Percentiles rank a stretch among this genome's conserved stretches.
Conservation (phyloP, 169 alveolate genomes). For the Plasmodium billcollinsi region DNA sequence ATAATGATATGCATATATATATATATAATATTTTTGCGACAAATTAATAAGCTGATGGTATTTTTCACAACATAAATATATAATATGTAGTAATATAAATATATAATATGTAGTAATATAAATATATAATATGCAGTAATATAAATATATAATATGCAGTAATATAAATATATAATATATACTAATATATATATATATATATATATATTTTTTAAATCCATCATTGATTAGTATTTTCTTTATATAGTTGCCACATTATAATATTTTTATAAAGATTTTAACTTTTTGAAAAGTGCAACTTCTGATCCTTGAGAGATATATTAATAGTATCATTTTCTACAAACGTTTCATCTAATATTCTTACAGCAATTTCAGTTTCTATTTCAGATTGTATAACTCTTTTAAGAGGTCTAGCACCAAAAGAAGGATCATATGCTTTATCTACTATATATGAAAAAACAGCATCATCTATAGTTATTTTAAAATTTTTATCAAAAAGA, state of each 20-base stretch:
- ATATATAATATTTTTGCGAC: too few species aligned
- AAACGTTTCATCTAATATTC: conserved; percentile 83
- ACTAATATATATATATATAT: neutral
- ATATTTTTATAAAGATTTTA: neutral
- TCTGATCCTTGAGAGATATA: conserved; percentile 70
- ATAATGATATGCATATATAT: too few species aligned
- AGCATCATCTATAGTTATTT: conserved; percentile 88
- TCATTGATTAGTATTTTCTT: neutral
- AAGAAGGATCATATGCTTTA: conserved; percentile 91
- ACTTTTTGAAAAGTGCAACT: conserved; percentile 53
- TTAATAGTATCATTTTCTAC: conserved; percentile 83
- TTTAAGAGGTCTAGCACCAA: conserved; percentile 91
- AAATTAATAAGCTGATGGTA: too few species aligned
- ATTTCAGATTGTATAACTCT: conserved; percentile 89
- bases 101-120: too few species aligned
- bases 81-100: too few species aligned
- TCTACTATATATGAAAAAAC: conserved; percentile 89
- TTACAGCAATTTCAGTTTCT: conserved; percentile 89
- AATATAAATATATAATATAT: too few species aligned
- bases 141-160: too few species aligned
- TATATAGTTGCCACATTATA: too few species aligned
- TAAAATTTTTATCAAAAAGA: conserved; percentile 86
- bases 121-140: too few species aligned
- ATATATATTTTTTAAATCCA: neutral
- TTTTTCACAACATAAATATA: too few species aligned